Conservation (phyloP, 495 filamentous ascomycete species). For the Aspergillus egyptiacus region DNA sequence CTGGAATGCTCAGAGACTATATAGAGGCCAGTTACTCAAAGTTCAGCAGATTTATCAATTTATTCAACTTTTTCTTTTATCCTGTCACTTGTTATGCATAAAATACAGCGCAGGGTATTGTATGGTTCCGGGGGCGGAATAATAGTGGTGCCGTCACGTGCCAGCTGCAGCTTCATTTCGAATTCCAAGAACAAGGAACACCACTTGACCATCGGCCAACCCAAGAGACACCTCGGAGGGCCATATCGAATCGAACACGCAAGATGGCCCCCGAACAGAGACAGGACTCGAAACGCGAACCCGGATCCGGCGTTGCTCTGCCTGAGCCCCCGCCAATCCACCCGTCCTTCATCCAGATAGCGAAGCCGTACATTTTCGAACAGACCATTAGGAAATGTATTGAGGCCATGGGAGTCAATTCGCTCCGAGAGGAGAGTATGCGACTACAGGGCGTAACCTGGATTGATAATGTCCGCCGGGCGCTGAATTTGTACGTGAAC, state of each 20-base stretch:
- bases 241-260: background rate
- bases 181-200: background rate
- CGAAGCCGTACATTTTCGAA: constrained; percentile 62
- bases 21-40: no score
- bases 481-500: constrained; percentile 58
- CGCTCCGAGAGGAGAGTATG: constrained; percentile 60
- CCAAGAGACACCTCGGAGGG: background rate
- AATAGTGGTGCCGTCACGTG: constrained; percentile 4
- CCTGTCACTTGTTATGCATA: no score
- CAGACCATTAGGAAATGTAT: constrained; percentile 55
- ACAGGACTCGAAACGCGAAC: constrained; percentile 14
- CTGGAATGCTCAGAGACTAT: no score
- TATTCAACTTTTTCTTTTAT: no score
- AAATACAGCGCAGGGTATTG: no score
- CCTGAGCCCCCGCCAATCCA: constrained; percentile 50
- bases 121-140: background rate
- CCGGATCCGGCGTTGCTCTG: constrained; percentile 12
- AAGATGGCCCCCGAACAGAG: constrained; percentile 24
- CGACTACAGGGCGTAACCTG: constrained; percentile 72
- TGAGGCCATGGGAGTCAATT: constrained; percentile 46
- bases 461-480: constrained; percentile 71
- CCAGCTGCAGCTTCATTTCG: constrained; percentile 3
- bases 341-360: constrained; percentile 65
- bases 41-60: no score
- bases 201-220: background rate